Evolutionary conservation across 2,329 filamentous ascomycete species (phyloP).

Genomic region (Parafenestella ontariensis): DNA sequence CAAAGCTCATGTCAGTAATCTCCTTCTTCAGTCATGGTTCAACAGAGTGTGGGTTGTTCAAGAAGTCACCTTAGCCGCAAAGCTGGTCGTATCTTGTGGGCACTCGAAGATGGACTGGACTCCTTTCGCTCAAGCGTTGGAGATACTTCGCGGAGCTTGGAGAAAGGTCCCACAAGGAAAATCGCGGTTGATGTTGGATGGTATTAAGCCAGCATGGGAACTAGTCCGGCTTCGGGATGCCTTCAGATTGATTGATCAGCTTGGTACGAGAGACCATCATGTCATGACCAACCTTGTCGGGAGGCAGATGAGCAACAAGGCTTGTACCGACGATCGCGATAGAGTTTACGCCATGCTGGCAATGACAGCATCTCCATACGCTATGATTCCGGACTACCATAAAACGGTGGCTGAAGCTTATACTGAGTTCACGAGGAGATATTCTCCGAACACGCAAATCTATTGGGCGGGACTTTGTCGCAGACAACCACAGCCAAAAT

Average conservation of each 20-base stretch:
- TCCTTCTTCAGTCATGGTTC: conserved; percentile 1
- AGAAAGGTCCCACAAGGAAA: not conserved
- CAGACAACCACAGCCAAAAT: not conserved
- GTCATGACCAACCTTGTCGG: not conserved
- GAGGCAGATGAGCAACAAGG: conserved; percentile 3
- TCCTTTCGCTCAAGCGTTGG: not conserved
- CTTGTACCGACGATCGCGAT: conserved; percentile 5
- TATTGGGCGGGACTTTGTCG: conserved; percentile 1
- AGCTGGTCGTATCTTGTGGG: conserved; percentile 3
- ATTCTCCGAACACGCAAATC: conserved; percentile 1
- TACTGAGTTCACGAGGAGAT: conserved; percentile 6
- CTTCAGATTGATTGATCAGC: not conserved
- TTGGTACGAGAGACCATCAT: not conserved
- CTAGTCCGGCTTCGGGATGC: conserved; percentile 2
- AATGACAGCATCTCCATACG: conserved; percentile 1
- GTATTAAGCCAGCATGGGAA: not conserved
- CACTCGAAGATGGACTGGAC: not conserved
- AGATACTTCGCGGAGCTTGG: conserved; percentile 1
- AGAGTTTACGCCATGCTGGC: conserved; percentile 9
- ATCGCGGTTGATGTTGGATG: not conserved
- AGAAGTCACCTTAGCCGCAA: conserved; percentile 2
- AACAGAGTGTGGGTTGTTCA: conserved; percentile 7
- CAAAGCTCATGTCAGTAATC: not conserved
- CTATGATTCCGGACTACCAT: conserved; percentile 1
- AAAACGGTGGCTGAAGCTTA: conserved; percentile 3